These are phyloP conservation scores for Coemansia sp. DNA, from an alignment of 192 early-diverging fungal species.

Conservation along the genomic window DNA sequence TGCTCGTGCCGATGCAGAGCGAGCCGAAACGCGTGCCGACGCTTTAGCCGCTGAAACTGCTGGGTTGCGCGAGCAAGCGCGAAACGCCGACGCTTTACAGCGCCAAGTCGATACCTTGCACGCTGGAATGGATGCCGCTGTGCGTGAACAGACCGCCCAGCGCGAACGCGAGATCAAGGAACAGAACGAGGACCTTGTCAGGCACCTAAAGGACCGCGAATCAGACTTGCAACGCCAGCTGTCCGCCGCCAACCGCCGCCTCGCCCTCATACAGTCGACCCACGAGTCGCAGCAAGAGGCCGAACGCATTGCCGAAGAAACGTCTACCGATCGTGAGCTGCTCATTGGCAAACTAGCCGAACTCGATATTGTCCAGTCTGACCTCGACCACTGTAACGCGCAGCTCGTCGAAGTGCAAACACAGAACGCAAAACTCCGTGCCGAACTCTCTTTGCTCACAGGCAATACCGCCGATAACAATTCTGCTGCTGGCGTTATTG, in stretches of 20 bases:
- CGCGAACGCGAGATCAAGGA: slow-evolving; percentile 74
- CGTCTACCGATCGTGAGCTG: slow-evolving; percentile 76
- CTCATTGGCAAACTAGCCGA: slow-evolving; percentile 78
- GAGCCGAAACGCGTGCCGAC: slow-evolving; percentile 43
- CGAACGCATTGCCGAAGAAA: slow-evolving; percentile 64
- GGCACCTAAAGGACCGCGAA: slow-evolving; percentile 83
- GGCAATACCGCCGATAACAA: slow-evolving; percentile 12
- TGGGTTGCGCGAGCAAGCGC: slow-evolving; percentile 58
- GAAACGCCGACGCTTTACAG: slow-evolving; percentile 11
- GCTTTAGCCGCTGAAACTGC: slow-evolving; percentile 60
- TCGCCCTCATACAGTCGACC: slow-evolving; percentile 66
- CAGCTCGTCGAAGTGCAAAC: slow-evolving; percentile 69
- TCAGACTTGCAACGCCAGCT: slow-evolving; percentile 82
- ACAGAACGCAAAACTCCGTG: slow-evolving; percentile 65
- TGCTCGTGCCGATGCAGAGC: slow-evolving; percentile 21
- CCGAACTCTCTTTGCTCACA: slow-evolving; percentile 34
- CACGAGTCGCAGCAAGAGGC: slow-evolving; percentile 58
- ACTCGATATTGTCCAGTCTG: slow-evolving; percentile 84
- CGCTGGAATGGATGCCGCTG: slow-evolving; percentile 65
- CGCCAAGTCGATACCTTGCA: slow-evolving; percentile 10
- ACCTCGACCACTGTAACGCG: slow-evolving; percentile 80
- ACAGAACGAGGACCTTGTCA: slow-evolving; percentile 80
- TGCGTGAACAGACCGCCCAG: slow-evolving; percentile 66
- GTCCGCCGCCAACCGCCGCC: slow-evolving; percentile 75
- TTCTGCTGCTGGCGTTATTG: too few species aligned